Conservation (phyloP, 1,284 basidiomycete genomes). For the Pseudozyma sp. region DNA sequence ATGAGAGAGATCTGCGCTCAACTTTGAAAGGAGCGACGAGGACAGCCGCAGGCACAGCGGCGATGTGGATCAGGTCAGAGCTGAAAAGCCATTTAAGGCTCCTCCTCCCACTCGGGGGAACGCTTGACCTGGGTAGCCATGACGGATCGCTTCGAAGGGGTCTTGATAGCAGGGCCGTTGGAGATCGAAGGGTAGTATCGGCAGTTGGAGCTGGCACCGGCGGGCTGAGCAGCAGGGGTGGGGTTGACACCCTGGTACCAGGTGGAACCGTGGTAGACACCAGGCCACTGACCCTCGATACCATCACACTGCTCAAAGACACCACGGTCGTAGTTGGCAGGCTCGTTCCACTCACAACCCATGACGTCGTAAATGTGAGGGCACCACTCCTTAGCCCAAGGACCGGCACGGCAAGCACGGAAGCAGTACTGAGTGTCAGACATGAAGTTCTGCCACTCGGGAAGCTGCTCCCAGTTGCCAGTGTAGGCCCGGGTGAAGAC, state of each 20-base stretch:
- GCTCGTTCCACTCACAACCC: constrained; percentile 63
- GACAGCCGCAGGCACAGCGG: constrained; percentile 6
- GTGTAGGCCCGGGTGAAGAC: constrained; percentile 60
- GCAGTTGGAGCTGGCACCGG: constrained; percentile 55
- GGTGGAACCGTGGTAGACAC: constrained; percentile 61
- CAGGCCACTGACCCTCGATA: constrained; percentile 58
- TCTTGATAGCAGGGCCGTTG: constrained; percentile 53
- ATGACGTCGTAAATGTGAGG: constrained; percentile 67
- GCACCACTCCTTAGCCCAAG: constrained; percentile 59
- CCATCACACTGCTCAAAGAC: constrained; percentile 64
- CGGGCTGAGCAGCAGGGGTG: constrained; percentile 47
- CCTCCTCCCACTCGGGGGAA: constrained; percentile 50
- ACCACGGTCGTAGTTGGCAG: constrained; percentile 59
- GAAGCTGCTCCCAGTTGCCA: constrained; percentile 62
- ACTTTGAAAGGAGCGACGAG: constrained; percentile 44
- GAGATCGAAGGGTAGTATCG: constrained; percentile 55
- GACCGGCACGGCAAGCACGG: constrained; percentile 63
- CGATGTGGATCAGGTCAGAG: constrained; percentile 6
- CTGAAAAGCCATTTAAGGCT: constrained; percentile 20
- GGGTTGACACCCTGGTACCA: constrained; percentile 61
- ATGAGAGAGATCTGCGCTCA: constrained; percentile 32
- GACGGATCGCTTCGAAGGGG: constrained; percentile 49
- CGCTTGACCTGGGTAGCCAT: constrained; percentile 55
- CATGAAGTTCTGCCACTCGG: constrained; percentile 68
- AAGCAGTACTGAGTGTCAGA: constrained; percentile 64